Conservation (phyloP, 495 filamentous ascomycete genomes). For the Penicillium roqueforti region DNA sequence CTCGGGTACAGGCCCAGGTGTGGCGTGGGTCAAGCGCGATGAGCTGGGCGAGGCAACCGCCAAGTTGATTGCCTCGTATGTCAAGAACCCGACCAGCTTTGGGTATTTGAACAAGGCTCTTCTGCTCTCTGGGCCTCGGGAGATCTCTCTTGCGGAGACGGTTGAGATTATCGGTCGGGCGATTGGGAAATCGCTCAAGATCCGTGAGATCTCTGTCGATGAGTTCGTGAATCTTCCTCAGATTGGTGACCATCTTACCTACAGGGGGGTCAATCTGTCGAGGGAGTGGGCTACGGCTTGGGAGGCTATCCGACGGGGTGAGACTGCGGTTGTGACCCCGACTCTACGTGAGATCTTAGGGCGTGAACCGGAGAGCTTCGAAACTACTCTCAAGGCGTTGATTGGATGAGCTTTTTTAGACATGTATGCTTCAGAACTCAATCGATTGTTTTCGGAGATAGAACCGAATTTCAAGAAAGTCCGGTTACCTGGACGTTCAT, state of each 20-base stretch:
- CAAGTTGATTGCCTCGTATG: conserved; percentile 34
- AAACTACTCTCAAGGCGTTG: conserved; percentile 23
- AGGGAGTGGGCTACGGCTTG: conserved; percentile 40
- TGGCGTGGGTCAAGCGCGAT: conserved; percentile 51
- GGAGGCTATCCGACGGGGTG: conserved; percentile 40
- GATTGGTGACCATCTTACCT: conserved; percentile 28
- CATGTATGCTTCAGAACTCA: no score
- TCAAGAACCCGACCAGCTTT: conserved; percentile 15
- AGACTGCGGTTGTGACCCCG: conserved; percentile 34
- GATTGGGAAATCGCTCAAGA: conserved; percentile 24
- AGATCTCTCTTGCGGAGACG: conserved; percentile 38
- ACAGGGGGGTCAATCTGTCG: conserved; percentile 25
- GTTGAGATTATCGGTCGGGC: conserved; percentile 32
- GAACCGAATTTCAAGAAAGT: not conserved
- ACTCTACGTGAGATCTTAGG: conserved; percentile 36
- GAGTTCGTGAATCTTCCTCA: conserved; percentile 37
- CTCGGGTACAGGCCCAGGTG: conserved; percentile 40
- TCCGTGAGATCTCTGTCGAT: conserved; percentile 36
- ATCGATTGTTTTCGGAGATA: not conserved
- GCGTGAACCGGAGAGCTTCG: conserved; percentile 35
- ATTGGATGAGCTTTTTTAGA: conserved; percentile 3
- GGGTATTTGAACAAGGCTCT: conserved; percentile 34
- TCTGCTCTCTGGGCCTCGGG: conserved; percentile 38
- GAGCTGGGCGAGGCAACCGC: conserved; percentile 49
- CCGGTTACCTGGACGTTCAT: not conserved